phyloP scores from a whole-genome alignment of 371 early-diverging fungal species.

The Choanephora cucurbitarum region DNA sequence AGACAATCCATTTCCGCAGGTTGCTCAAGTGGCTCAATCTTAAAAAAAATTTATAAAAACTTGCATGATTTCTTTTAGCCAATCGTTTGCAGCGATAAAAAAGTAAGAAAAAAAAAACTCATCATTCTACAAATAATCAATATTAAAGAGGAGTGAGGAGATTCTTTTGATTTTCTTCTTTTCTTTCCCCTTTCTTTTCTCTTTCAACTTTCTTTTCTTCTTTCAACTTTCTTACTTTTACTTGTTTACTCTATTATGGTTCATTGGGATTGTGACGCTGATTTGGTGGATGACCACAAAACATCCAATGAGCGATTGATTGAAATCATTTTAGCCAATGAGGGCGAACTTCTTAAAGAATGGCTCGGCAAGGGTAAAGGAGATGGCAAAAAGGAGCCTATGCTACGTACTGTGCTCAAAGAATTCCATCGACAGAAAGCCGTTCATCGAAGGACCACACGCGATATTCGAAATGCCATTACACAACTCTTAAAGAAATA shows the following conservation, averaged over 20 bases:
- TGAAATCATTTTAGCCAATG: background rate
- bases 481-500: background rate
- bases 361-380: background rate
- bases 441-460: background rate
- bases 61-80: background rate
- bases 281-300: background rate
- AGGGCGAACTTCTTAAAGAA: background rate
- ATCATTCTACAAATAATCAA: no score
- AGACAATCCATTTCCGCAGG: constrained; percentile 76
- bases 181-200: background rate
- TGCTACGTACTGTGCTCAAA: background rate
- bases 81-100: background rate
- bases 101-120: background rate
- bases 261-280: background rate
- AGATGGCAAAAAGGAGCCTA: background rate
- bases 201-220: background rate
- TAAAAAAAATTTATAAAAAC: constrained; percentile 1
- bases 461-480: background rate
- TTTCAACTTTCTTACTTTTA: background rate
- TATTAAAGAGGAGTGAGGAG: background rate
- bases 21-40: constrained; percentile 26
- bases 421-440: background rate
- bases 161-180: background rate
- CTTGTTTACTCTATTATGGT: background rate
- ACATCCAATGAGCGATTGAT: background rate